phyloP scores from a whole-genome alignment of 2,329 filamentous ascomycete species.

The Cladosporium sphaerospermum region DNA sequence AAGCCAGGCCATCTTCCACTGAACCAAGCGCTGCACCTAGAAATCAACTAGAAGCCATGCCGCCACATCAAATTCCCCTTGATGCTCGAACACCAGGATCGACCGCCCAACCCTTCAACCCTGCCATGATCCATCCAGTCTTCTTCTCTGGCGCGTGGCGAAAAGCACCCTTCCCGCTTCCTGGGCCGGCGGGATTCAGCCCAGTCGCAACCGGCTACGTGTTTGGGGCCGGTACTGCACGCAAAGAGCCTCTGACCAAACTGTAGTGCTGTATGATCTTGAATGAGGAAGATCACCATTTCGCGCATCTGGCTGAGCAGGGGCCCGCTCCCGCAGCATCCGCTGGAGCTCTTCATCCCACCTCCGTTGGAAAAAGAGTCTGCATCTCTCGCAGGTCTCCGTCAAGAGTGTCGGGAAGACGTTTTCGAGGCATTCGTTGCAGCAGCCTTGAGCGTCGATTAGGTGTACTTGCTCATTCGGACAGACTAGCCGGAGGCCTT shows the following conservation, averaged over 20 bases:
- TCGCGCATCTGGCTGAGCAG: no score
- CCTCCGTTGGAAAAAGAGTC: no score
- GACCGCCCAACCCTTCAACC: slow-evolving; percentile 39
- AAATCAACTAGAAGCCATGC: slow-evolving; percentile 47
- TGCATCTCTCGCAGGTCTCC: no score
- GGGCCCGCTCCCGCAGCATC: no score
- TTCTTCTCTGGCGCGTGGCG: slow-evolving; percentile 65
- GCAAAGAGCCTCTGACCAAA: slow-evolving; percentile 18
- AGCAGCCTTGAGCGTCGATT: no score
- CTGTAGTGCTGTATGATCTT: slow-evolving; percentile 11
- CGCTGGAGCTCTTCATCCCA: no score
- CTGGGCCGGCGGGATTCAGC: slow-evolving; percentile 32
- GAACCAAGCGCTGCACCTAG: slow-evolving; percentile 14
- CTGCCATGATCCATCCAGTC: slow-evolving; percentile 62
- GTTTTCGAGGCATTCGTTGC: no score
- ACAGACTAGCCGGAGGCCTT: no score
- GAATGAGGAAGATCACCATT: not conserved
- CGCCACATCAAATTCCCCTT: slow-evolving; percentile 22
- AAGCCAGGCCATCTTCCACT: slow-evolving; percentile 26
- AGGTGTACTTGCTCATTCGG: no score
- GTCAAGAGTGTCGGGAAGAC: no score
- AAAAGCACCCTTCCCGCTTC: slow-evolving; percentile 46
- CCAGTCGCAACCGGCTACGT: slow-evolving; percentile 42
- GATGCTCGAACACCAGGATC: slow-evolving; percentile 4
- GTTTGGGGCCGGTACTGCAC: slow-evolving; percentile 19